phyloP scores from a whole-genome alignment of 768 basidiomycete species.

The Lactifluus echinatus region DNA sequence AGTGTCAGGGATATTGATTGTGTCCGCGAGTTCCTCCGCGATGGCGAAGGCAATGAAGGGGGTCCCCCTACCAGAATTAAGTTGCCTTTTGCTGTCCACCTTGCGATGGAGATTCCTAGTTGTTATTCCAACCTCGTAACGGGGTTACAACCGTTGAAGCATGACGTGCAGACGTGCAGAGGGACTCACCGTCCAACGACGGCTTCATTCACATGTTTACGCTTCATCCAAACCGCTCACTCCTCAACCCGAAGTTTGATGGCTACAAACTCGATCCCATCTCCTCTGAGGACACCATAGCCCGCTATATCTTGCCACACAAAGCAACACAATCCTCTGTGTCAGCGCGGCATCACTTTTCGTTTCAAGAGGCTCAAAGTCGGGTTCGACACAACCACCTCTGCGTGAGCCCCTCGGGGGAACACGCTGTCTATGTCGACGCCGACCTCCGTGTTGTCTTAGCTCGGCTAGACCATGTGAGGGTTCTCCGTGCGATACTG shows the following conservation, averaged over 20 bases:
- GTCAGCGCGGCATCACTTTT: slow-evolving; percentile 52
- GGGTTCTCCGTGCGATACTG: slow-evolving; percentile 22
- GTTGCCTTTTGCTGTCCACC: no score
- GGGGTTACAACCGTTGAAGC: no score
- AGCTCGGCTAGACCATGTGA: slow-evolving; percentile 51
- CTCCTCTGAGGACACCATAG: slow-evolving; percentile 45
- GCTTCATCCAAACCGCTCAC: slow-evolving; percentile 30
- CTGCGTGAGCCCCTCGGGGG: slow-evolving; percentile 36
- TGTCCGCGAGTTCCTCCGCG: no score
- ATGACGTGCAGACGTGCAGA: no score
- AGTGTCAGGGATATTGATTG: no score
- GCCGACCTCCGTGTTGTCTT: slow-evolving; percentile 49
- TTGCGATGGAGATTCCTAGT: no score
- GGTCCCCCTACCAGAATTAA: no score
- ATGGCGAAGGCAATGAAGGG: no score
- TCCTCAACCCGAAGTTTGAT: slow-evolving; percentile 79
- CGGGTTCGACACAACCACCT: slow-evolving; percentile 83
- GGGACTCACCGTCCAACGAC: no score
- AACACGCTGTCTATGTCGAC: slow-evolving; percentile 60
- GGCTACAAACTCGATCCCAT: slow-evolving; percentile 69
- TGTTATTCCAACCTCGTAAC: no score
- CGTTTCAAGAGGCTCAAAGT: slow-evolving; percentile 77
- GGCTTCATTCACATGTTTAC: slow-evolving; percentile 16
- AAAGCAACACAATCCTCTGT: slow-evolving; percentile 45
- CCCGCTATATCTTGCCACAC: slow-evolving; percentile 39